Evolutionary conservation across 1,284 basidiomycete genomes (phyloP).

Genomic region (Puccinia horiana): DNA sequence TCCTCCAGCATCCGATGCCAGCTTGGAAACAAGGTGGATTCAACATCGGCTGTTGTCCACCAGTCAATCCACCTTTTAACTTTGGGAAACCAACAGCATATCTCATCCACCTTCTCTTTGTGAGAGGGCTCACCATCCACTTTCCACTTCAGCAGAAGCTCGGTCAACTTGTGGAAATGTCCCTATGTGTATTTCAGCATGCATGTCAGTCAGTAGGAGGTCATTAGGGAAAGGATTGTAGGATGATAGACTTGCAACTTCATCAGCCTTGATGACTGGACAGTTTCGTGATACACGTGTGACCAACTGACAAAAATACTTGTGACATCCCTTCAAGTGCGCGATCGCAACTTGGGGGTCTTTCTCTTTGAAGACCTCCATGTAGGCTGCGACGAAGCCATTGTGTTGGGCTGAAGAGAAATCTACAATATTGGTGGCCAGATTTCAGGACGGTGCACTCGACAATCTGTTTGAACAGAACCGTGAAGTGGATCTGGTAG

Average conservation of each 20-base stretch:
- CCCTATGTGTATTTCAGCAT: background rate
- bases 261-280: background rate
- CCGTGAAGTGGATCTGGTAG: conserved; percentile 4
- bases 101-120: background rate
- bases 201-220: too few species aligned
- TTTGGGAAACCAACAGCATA: background rate
- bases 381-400: background rate
- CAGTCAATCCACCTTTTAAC: conserved; percentile 4
- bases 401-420: too few species aligned
- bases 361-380: background rate
- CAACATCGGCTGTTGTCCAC: too few species aligned
- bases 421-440: background rate
- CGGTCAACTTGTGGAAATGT: background rate
- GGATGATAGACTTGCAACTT: background rate
- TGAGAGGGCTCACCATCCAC: background rate
- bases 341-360: background rate
- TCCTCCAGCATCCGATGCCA: background rate
- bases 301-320: background rate
- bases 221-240: too few species aligned
- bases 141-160: background rate
- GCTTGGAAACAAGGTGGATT: too few species aligned
- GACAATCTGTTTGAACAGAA: background rate
- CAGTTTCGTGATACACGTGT: conserved; percentile 1
- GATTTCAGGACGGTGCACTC: background rate
- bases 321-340: background rate